These are phyloP conservation scores for Dittrichia graveolens DNA, from an alignment of 129 eudicot species.

Conservation along the genomic window DNA sequence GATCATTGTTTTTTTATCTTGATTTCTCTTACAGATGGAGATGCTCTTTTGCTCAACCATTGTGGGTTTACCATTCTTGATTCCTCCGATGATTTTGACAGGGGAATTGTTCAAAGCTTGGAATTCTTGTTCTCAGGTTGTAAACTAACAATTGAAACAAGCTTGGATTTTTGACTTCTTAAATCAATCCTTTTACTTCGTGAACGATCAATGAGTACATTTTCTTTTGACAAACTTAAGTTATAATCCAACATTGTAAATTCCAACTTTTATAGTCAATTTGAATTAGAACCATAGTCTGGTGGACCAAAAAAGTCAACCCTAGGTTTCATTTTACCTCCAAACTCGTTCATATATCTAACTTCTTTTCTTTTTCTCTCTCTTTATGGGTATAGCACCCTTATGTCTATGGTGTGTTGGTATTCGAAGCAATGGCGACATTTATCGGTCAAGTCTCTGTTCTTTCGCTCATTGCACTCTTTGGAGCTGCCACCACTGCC, in stretches of 20 bases:
- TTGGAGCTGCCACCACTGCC: constrained; percentile 32
- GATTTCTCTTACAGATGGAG: constrained; percentile 53
- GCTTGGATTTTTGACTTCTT: too few species aligned
- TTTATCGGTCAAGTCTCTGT: constrained; percentile 35
- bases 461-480: constrained; percentile 34
- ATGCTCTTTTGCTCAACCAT: constrained; percentile 87
- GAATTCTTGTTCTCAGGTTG: constrained; percentile 68
- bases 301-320: too few species aligned
- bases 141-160: too few species aligned
- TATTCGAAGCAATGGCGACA: constrained; percentile 81
- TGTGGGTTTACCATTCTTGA: constrained; percentile 81
- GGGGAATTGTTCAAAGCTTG: constrained; percentile 80
- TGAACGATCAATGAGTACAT: too few species aligned
- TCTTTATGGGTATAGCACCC: constrained; percentile 56
- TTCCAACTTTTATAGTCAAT: too few species aligned
- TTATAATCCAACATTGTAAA: too few species aligned
- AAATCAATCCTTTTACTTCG: too few species aligned
- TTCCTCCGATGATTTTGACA: constrained; percentile 80
- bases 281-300: too few species aligned
- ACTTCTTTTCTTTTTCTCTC: neutral
- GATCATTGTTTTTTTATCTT: neutral
- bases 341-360: too few species aligned
- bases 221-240: too few species aligned
- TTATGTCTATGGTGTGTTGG: constrained; percentile 70
- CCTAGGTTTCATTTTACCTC: too few species aligned